A percentile compares a stretch with the other conserved stretches of the same genome.
phyloP scores from a whole-genome alignment of 768 basidiomycete genomes.

The Pulveroboletus sp. region DNA sequence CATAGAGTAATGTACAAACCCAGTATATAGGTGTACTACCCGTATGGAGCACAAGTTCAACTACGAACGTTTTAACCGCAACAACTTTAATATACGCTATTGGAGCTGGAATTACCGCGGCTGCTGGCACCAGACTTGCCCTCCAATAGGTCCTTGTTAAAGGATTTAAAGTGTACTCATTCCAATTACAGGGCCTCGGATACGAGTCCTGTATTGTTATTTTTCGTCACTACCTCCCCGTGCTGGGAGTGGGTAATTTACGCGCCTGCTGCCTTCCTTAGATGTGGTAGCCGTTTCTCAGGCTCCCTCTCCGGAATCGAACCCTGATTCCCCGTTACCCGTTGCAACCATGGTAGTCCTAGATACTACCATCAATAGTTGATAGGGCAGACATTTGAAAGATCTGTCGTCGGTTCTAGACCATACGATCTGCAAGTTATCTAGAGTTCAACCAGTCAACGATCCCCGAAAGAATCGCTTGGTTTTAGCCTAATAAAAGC shows the following conservation, averaged over 20 bases:
- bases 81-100: constrained; percentile 32
- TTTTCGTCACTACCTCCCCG: constrained; percentile 44
- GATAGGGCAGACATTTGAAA: constrained; percentile 62
- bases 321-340: constrained; percentile 76
- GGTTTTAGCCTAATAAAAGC: constrained; percentile 76
- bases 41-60: constrained; percentile 51
- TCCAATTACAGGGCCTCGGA: constrained; percentile 43
- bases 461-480: constrained; percentile 60
- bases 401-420: constrained; percentile 72
- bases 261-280: constrained; percentile 37
- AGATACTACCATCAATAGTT: constrained; percentile 75
- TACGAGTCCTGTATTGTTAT: constrained; percentile 44
- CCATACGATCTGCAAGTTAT: constrained; percentile 73
- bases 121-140: constrained; percentile 34
- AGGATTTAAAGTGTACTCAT: constrained; percentile 46
- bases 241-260: constrained; percentile 38
- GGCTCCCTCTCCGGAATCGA: constrained; percentile 25
- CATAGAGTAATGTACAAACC: too few species aligned
- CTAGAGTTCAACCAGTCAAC: constrained; percentile 68
- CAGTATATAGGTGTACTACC: constrained; percentile 64
- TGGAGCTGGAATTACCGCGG: neutral
- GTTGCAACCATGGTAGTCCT: constrained; percentile 76
- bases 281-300: constrained; percentile 37
- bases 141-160: constrained; percentile 47
- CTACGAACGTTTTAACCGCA: constrained; percentile 44